A percentile compares a stretch with the other conserved stretches of the same genome.
phyloP scores from a whole-genome alignment of 2,329 filamentous ascomycete species.

The Pyrenochaeta sp. region DNA sequence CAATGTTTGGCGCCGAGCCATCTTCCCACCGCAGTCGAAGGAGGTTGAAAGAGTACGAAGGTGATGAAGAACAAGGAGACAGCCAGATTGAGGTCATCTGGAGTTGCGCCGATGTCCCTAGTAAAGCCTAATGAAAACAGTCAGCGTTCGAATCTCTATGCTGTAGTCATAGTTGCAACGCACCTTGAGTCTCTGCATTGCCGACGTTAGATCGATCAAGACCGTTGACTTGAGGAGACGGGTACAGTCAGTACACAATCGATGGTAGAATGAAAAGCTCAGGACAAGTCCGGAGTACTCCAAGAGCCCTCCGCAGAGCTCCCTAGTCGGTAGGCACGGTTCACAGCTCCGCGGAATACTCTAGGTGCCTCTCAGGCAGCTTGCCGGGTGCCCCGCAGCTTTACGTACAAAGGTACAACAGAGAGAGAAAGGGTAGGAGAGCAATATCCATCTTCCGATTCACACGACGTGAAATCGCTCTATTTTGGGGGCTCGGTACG shows the following conservation, averaged over 20 bases:
- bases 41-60: conserved; percentile 34
- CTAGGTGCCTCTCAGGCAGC: neutral
- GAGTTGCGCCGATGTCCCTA: conserved; percentile 27
- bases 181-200: conserved; percentile 38
- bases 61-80: conserved; percentile 37
- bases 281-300: neutral
- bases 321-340: neutral
- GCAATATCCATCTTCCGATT: conserved; percentile 33
- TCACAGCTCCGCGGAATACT: neutral
- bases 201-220: conserved; percentile 36
- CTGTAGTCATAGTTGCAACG: conserved; percentile 5
- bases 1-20: conserved; percentile 32
- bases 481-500: neutral
- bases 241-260: neutral
- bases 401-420: conserved; percentile 26
- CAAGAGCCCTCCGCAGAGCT: neutral
- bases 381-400: neutral
- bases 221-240: conserved; percentile 21
- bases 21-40: conserved; percentile 28
- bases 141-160: conserved; percentile 1
- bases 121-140: conserved; percentile 23
- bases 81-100: conserved; percentile 34
- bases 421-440: conserved; percentile 28
- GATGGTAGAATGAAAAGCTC: neutral
- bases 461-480: conserved; percentile 10